Evolutionary conservation across 805 yeast species (phyloP).

Genomic region (Starmerella floris): DNA sequence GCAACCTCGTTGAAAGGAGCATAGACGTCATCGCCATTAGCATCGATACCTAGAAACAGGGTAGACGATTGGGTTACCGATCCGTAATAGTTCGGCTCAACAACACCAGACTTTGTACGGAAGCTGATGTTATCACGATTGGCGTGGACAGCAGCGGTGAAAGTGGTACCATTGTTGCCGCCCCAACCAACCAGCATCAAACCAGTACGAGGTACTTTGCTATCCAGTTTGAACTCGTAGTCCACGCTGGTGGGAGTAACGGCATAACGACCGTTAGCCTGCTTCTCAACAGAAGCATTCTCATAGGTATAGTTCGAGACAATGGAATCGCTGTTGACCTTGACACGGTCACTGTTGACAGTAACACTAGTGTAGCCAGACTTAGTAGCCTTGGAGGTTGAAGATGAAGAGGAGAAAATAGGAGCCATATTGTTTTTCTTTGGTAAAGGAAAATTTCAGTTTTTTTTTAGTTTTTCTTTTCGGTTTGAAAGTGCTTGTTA

Average conservation of each 20-base stretch:
- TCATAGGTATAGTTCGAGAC: slow-evolving; percentile 54
- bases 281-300: slow-evolving; percentile 54
- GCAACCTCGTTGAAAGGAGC: slow-evolving; percentile 83
- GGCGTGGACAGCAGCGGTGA: slow-evolving; percentile 73
- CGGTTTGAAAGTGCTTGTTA: slow-evolving; percentile 20
- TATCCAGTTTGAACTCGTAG: slow-evolving; percentile 75
- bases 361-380: slow-evolving; percentile 36
- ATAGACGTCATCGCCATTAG: slow-evolving; percentile 68
- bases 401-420: slow-evolving; percentile 17
- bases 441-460: slow-evolving; percentile 1
- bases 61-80: slow-evolving; percentile 91
- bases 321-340: slow-evolving; percentile 37
- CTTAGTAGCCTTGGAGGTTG: slow-evolving; percentile 10
- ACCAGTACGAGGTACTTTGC: slow-evolving; percentile 73
- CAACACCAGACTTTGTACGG: slow-evolving; percentile 67
- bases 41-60: slow-evolving; percentile 75
- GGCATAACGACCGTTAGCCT: slow-evolving; percentile 36
- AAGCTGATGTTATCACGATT: slow-evolving; percentile 67
- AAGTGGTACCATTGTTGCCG: slow-evolving; percentile 91
- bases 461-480: slow-evolving; percentile 3
- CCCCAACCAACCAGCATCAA: slow-evolving; percentile 86
- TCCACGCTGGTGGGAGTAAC: slow-evolving; percentile 63
- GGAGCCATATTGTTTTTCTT: slow-evolving; percentile 6
- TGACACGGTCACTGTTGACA: slow-evolving; percentile 43
- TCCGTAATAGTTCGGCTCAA: slow-evolving; percentile 75